phyloP scores from a whole-genome alignment of 1,139 yeast species.

The Candida anutae region DNA sequence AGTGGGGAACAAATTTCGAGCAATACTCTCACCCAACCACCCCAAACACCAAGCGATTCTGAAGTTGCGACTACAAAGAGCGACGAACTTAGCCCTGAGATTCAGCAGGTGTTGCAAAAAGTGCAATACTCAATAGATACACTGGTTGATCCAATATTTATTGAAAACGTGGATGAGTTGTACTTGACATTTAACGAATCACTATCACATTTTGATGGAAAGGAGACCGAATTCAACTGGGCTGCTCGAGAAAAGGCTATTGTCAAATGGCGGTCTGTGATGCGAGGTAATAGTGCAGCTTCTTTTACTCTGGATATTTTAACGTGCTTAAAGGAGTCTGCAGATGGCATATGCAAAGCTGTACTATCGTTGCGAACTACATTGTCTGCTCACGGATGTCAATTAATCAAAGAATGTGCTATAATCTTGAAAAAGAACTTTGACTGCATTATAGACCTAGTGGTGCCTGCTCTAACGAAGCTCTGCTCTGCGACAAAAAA shows the following conservation, averaged over 20 bases:
- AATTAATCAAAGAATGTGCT: slow-evolving; percentile 67
- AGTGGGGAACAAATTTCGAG: no score
- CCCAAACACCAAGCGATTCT: no score
- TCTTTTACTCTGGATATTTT: slow-evolving; percentile 39
- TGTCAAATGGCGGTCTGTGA: slow-evolving; percentile 45
- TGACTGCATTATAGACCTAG: slow-evolving; percentile 56
- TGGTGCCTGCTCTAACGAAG: slow-evolving; percentile 51
- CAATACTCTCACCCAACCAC: no score
- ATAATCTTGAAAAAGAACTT: slow-evolving; percentile 39
- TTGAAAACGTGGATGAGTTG: slow-evolving; percentile 12
- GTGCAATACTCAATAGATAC: slow-evolving; percentile 20
- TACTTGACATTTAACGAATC: slow-evolving; percentile 11
- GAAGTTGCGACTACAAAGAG: no score
- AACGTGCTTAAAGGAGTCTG: slow-evolving; percentile 31
- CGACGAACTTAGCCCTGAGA: slow-evolving; percentile 11
- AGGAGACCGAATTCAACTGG: slow-evolving; percentile 92
- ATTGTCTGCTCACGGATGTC: slow-evolving; percentile 67
- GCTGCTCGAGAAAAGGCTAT: slow-evolving; percentile 57
- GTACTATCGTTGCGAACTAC: slow-evolving; percentile 77
- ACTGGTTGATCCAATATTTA: slow-evolving; percentile 13
- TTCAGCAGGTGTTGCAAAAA: slow-evolving; percentile 6
- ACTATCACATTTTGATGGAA: slow-evolving; percentile 48
- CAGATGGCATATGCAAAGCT: slow-evolving; percentile 65
- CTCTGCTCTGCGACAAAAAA: slow-evolving; percentile 71
- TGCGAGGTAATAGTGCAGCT: slow-evolving; percentile 47